Evolutionary conservation across 2,329 filamentous ascomycete species (phyloP).

Genomic region (Nigrograna mackinnonii): DNA sequence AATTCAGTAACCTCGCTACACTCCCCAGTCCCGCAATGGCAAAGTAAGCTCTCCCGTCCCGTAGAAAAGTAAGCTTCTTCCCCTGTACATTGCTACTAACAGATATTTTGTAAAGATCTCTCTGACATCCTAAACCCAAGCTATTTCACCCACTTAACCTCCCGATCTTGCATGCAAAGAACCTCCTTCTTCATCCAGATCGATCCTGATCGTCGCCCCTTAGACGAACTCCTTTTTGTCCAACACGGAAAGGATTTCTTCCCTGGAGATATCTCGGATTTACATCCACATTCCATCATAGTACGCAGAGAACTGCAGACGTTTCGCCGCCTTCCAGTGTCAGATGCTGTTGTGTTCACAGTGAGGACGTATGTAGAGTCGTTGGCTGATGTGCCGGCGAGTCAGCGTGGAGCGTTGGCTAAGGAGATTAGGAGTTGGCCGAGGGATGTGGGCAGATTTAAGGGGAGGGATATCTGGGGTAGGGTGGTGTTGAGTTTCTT

Average conservation of each 20-base stretch:
- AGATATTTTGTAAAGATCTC: slow-evolving; percentile 8
- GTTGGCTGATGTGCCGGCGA: slow-evolving; percentile 14
- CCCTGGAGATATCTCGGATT: slow-evolving; percentile 23
- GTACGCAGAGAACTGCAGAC: slow-evolving; percentile 56
- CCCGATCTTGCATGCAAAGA: slow-evolving; percentile 50
- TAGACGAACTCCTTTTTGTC: slow-evolving; percentile 50
- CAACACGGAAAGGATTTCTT: slow-evolving; percentile 43
- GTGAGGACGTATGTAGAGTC: slow-evolving; percentile 51
- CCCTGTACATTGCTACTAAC: slow-evolving; percentile 3
- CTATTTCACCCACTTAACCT: slow-evolving; percentile 51
- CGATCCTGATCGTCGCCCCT: slow-evolving; percentile 36
- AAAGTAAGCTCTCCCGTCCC: slow-evolving; percentile 47
- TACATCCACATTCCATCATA: slow-evolving; percentile 44
- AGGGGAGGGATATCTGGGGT: slow-evolving; percentile 29
- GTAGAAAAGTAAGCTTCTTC: slow-evolving; percentile 44
- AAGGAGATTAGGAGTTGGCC: slow-evolving; percentile 26
- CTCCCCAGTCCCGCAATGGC: slow-evolving; percentile 53
- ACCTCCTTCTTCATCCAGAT: slow-evolving; percentile 56
- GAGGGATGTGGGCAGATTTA: slow-evolving; percentile 20
- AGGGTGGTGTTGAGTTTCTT: slow-evolving; percentile 21
- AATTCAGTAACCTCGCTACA: slow-evolving; percentile 53
- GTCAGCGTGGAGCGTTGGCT: slow-evolving; percentile 13
- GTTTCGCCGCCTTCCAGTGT: slow-evolving; percentile 50
- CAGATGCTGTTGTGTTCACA: slow-evolving; percentile 52
- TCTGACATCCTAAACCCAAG: slow-evolving; percentile 29